Evolutionary conservation across 2,329 filamentous ascomycete genomes (phyloP), one percentile per base, ranked within the genome.

Genomic region (Ramichloridium luteum): DNA sequence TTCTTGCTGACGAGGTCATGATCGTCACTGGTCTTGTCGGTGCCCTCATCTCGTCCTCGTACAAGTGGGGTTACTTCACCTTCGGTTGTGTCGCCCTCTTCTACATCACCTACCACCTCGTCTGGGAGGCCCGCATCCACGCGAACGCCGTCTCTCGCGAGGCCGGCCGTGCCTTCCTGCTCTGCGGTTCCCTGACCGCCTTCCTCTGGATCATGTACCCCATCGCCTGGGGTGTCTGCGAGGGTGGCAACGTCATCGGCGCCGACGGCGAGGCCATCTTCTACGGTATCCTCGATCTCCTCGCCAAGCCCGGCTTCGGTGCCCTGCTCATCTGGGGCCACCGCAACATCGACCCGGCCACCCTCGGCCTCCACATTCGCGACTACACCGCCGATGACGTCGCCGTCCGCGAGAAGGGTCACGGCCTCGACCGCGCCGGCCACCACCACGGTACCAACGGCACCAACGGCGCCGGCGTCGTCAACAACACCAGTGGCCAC

Each of bases 41-140:
- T 16, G 74, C 77, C 3, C 65, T 80, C 1, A 72, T 77, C 3
- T 50, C 54, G 11, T 70, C 67, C 6, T 58, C 56, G 2, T 81
- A 80, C 60, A 81, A 80, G 50, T 80, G 72, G 72, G 74, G 73
- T 2, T 81, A 75, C 55, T 78, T 67, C 51, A 56, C 58, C 6
- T 75, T 78, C 34, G 69, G 67, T 34, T 61, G 37, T 58, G 60
- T 40, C 35, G 55, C 41, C 45, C 61, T 34, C 36, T 57, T 72
- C 40, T 74, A 72, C 50, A 67, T 82, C 30, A 51, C 67, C 23
- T 81, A 70, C 50, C 56, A 72, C 35, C 64, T 81, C 3, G 59
- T 62, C 33, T 63, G 63, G 53, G 67, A 74, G 29, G 70, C 65
- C 0, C 68, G 69, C 29, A 56, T 60, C 2, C 67, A 79, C 43